Evolutionary conservation across 176 grass and related monocot genomes (phyloP), one percentile per base, ranked within the genome.

Genomic region (Hordeum vulgare): DNA sequence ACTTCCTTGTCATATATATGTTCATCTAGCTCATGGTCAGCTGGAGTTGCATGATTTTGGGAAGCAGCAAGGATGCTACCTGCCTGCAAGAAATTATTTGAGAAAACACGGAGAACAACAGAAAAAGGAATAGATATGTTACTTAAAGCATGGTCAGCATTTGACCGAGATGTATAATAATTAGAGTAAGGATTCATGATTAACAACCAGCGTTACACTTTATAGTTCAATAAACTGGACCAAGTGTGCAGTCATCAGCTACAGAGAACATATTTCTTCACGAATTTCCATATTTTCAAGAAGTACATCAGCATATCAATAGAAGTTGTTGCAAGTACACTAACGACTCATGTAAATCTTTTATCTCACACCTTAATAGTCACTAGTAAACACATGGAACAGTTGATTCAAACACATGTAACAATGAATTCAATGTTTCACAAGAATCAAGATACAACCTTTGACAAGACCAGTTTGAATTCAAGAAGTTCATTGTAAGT

Each of bases 401-500:
- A 11, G 66, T 20, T 47, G 44, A 47, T 47, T 14, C 42, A 79
- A 83, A 60, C 29, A 78, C 6, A 28, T 78, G 51, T 21, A 62
- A 67, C 1, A 14, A 60, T 21, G 66, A 79, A 66, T 54, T 57
- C 24, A 29, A 80, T 14, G 25, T 75, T 74, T 80, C 29, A 80
- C 36, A 62, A 80, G 67, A 64, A 78, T 83, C 6, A 17, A 85
- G 86, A 89, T 78, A 96, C 81, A 96, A 99, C 97, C 91, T 99
- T 99, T 87, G 90, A 90, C 65, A 99, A 89, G 81, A 99, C 97
- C 81, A 94, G 79, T 88, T 99, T 99, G 89, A 92, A 99, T 88
- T 99, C 97, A 88, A 99, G 86, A 81, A 99, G 97, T 78, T 99
- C 97, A 72, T 96, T 99, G 83, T 92, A 99, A 83, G 91, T 89